Percentiles rank a stretch among this genome's conserved stretches.
These are phyloP conservation scores for Aristolochia contorta DNA, from an alignment of 164 flowering plant genomes.

Conservation along the genomic window DNA sequence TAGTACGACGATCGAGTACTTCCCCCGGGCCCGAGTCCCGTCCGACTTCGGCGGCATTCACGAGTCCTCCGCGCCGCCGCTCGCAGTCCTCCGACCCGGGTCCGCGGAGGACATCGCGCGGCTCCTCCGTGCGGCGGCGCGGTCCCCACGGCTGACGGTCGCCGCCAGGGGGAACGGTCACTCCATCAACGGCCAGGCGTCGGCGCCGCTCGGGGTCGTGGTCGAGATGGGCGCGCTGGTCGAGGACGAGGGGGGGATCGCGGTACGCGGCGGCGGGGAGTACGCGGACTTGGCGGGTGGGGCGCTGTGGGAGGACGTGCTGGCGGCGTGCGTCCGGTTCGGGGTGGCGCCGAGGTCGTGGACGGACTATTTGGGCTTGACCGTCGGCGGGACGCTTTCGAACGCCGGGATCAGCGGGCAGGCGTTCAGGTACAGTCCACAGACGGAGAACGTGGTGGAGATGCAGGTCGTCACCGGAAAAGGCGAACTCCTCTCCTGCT, in stretches of 20 bases:
- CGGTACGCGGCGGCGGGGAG: constrained; percentile 19
- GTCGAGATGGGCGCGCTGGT: constrained; percentile 55
- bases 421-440: constrained; percentile 76
- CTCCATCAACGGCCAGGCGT: constrained; percentile 88
- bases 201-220: constrained; percentile 64
- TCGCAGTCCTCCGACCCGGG: constrained; percentile 48
- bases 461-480: constrained; percentile 84
- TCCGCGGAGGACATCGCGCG: constrained; percentile 37
- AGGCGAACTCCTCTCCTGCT: constrained; percentile 50
- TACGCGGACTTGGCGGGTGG: constrained; percentile 68
- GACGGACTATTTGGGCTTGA: constrained; percentile 79
- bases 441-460: constrained; percentile 64
- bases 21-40: too few relatives aligned
- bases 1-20: constrained; percentile 17
- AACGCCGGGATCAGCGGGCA: constrained; percentile 94
- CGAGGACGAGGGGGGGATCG: not conserved
- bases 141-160: constrained; percentile 45
- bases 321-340: constrained; percentile 28
- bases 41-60: constrained; percentile 69
- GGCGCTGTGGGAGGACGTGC: constrained; percentile 74
- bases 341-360: constrained; percentile 78
- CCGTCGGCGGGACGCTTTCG: constrained; percentile 87
- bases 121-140: constrained; percentile 29
- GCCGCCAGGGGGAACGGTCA: constrained; percentile 92
- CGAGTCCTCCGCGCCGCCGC: constrained; percentile 17